Evolutionary conservation across 1,284 basidiomycete species (phyloP).

Genomic region (Fomes fomentarius): DNA sequence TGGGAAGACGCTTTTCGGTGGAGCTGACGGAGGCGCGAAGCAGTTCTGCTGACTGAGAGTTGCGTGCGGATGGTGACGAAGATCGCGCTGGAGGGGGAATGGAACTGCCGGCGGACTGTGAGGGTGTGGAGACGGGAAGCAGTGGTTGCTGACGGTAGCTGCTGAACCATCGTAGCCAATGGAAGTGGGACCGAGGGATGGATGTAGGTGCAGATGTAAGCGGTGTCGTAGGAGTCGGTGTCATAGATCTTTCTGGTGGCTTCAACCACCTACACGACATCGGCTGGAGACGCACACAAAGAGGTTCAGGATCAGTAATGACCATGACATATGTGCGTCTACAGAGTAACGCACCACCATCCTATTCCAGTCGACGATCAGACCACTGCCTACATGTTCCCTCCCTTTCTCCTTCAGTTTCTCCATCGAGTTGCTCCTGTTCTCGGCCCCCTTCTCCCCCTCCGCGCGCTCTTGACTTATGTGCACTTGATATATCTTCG

Average conservation of each 20-base stretch:
- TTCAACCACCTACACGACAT: slow-evolving; percentile 12
- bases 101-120: background rate
- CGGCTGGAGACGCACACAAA: slow-evolving; percentile 4
- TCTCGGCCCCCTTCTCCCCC: background rate
- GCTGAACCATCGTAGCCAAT: slow-evolving; percentile 6
- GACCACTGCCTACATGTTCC: background rate
- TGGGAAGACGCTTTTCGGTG: slow-evolving; percentile 10
- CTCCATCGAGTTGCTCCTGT: background rate
- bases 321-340: background rate
- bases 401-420: slow-evolving; percentile 15
- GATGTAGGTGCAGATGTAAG: slow-evolving; percentile 1
- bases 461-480: slow-evolving; percentile 3
- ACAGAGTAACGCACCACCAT: slow-evolving; percentile 21
- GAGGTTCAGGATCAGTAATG: background rate
- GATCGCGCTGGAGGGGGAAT: background rate
- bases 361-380: slow-evolving; percentile 19
- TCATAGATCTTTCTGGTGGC: background rate
- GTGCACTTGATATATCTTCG: slow-evolving; percentile 26
- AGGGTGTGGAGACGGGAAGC: background rate
- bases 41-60: background rate
- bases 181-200: slow-evolving; percentile 1
- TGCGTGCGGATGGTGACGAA: background rate
- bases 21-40: slow-evolving; percentile 3
- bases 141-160: slow-evolving; percentile 2
- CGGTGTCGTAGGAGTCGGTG: background rate